Evolutionary conservation across 805 yeast species (phyloP).

Genomic region (Grigorovia humatica): DNA sequence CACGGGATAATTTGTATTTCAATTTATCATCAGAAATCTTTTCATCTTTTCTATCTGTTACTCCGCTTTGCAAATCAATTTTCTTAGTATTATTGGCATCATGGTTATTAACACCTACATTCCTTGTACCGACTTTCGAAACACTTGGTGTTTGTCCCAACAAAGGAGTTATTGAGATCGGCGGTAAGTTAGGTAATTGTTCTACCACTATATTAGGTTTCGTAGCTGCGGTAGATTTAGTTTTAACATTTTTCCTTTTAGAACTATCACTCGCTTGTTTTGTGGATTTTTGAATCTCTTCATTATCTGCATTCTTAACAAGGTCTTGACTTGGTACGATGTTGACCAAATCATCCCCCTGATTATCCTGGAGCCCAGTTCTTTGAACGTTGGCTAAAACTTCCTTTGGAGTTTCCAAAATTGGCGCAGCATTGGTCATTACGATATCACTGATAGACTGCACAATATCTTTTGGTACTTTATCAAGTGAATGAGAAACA

Average conservation of each 20-base stretch:
- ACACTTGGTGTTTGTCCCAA: not conserved
- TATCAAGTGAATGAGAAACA: not conserved
- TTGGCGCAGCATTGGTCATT: not conserved
- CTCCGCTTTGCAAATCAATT: not conserved
- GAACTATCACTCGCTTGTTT: not conserved
- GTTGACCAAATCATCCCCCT: not conserved
- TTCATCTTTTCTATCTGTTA: not conserved
- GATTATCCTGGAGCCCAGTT: too few species aligned
- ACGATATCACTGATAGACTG: not conserved
- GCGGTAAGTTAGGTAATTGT: not conserved
- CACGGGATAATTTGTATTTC: slow-evolving; percentile 29
- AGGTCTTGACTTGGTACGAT: not conserved
- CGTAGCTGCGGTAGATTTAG: not conserved
- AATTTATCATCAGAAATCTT: slow-evolving; percentile 13
- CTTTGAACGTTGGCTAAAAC: not conserved
- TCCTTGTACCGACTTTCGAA: not conserved
- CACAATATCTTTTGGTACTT: not conserved
- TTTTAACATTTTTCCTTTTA: not conserved
- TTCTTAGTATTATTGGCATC: not conserved
- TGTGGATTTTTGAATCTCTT: not conserved
- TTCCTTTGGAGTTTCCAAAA: not conserved
- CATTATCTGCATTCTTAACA: not conserved
- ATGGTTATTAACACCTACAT: not conserved
- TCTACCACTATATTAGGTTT: not conserved
- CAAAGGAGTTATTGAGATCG: not conserved